A percentile compares a stretch with the other conserved stretches of the same genome.
These are phyloP conservation scores for Jatropha curcas DNA, from an alignment of 345 rosid genomes.

Conservation along the genomic window DNA sequence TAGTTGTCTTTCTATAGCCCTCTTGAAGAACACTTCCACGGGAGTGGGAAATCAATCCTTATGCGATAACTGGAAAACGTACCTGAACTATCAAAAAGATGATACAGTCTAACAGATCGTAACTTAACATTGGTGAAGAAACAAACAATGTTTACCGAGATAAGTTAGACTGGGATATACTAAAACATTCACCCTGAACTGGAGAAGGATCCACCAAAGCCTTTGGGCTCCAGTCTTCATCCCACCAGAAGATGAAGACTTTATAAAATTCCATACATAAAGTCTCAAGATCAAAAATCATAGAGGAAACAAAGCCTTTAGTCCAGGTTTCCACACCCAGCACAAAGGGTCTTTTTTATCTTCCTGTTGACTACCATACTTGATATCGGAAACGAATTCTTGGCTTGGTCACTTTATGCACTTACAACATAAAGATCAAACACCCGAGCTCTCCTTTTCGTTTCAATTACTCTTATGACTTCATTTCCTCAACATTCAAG, in stretches of 20 bases:
- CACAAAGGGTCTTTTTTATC: slow-evolving; percentile 62
- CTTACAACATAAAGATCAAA: slow-evolving; percentile 96
- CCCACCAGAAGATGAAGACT: slow-evolving; percentile 78
- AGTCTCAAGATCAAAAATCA: slow-evolving; percentile 90
- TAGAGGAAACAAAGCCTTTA: slow-evolving; percentile 83
- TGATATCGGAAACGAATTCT: slow-evolving; percentile 76
- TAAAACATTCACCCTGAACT: slow-evolving; percentile 70
- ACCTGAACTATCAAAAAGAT: slow-evolving; percentile 56
- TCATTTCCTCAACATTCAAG: slow-evolving; percentile 21
- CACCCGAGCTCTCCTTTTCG: slow-evolving; percentile 60
- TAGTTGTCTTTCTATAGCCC: slow-evolving; percentile 85
- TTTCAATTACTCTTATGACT: slow-evolving; percentile 19
- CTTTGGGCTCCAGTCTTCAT: slow-evolving; percentile 81
- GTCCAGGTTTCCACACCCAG: slow-evolving; percentile 68
- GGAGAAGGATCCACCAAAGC: slow-evolving; percentile 85
- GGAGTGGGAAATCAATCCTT: slow-evolving; percentile 73
- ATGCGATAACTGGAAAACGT: slow-evolving; percentile 58
- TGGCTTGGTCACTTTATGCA: slow-evolving; percentile 76
- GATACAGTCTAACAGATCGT: not conserved
- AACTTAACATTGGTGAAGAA: not conserved
- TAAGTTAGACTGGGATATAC: slow-evolving; percentile 4
- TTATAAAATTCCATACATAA: slow-evolving; percentile 78
- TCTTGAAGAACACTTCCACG: slow-evolving; percentile 68
- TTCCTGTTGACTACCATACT: slow-evolving; percentile 71
- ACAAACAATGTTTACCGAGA: not conserved